Conservation (phyloP, 345 rosid species). For the Linum tenue region DNA sequence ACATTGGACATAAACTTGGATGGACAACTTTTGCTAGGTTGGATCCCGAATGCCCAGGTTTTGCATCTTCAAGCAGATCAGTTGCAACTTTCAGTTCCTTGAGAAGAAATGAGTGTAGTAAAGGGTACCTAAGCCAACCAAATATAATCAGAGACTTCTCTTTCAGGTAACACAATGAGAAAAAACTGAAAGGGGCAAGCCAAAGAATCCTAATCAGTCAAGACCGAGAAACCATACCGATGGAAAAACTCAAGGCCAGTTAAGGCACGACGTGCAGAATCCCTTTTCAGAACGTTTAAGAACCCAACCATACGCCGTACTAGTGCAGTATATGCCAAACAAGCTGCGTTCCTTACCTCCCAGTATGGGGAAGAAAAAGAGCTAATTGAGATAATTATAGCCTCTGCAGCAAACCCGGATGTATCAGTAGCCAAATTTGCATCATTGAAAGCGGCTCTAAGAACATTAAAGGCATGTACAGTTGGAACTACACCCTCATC, state of each 20-base stretch:
- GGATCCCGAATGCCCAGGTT: conserved; percentile 44
- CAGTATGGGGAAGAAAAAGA: conserved; percentile 93
- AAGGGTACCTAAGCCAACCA: conserved; percentile 60
- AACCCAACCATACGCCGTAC: conserved; percentile 87
- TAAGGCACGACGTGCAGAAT: conserved; percentile 71
- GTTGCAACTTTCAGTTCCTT: conserved; percentile 73
- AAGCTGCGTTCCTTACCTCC: conserved; percentile 96
- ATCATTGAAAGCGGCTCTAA: conserved; percentile 88
- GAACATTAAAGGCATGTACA: conserved; percentile 89
- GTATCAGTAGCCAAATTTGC: conserved; percentile 89
- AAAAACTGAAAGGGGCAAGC: neutral
- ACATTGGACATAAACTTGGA: conserved; percentile 91
- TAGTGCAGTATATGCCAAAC: conserved; percentile 83
- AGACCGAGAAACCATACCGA: conserved; percentile 45
- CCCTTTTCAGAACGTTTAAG: conserved; percentile 83
- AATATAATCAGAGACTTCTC: conserved; percentile 7
- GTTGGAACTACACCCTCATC: conserved; percentile 93
- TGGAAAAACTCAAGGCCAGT: conserved; percentile 96
- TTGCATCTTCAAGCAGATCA: conserved; percentile 40
- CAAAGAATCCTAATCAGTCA: conserved; percentile 1
- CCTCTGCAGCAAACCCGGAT: conserved; percentile 93
- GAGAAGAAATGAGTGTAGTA: conserved; percentile 68
- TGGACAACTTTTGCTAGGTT: conserved; percentile 65
- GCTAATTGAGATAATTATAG: conserved; percentile 62
- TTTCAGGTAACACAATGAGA: neutral